These are phyloP conservation scores for Komagataea norvegica DNA, from an alignment of 1,139 yeast species.

Conservation along the genomic window DNA sequence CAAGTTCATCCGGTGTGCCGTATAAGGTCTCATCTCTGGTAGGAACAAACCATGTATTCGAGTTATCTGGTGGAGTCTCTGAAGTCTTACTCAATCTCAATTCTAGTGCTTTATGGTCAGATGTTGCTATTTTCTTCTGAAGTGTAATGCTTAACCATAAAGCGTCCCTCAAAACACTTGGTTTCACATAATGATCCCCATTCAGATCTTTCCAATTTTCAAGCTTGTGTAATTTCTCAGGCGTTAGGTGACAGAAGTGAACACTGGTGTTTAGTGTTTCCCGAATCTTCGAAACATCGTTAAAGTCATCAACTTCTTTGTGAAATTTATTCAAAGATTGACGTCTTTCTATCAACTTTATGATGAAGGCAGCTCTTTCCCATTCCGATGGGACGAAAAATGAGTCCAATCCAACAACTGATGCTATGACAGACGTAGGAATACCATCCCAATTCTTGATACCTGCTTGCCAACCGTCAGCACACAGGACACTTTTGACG, in stretches of 20 bases:
- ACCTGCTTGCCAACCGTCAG: constrained; percentile 44
- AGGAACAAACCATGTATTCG: constrained; percentile 35
- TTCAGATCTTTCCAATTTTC: constrained; percentile 34
- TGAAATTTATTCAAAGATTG: constrained; percentile 3
- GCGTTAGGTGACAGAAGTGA: constrained; percentile 43
- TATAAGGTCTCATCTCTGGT: constrained; percentile 38
- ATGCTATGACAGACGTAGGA: constrained; percentile 39
- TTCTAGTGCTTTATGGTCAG: constrained; percentile 14
- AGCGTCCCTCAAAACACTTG: constrained; percentile 38
- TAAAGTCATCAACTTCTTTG: constrained; percentile 11
- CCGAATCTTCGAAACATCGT: constrained; percentile 15
- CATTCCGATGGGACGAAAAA: constrained; percentile 50
- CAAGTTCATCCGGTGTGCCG: constrained; percentile 30
- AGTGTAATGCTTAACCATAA: constrained; percentile 43
- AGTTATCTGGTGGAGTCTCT: constrained; percentile 25
- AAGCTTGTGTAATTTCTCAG: constrained; percentile 40
- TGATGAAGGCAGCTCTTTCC: constrained; percentile 45
- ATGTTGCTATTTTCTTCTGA: constrained; percentile 32
- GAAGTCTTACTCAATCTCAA: constrained; percentile 26
- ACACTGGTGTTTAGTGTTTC: constrained; percentile 34
- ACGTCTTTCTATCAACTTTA: constrained; percentile 36
- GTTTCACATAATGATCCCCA: constrained; percentile 34
- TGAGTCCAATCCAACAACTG: constrained; percentile 42
- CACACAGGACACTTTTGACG: constrained; percentile 40
- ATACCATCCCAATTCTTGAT: constrained; percentile 41